Evolutionary conservation across 116 monocot species (phyloP), one percentile per base, ranked within the genome.

Genomic region (Cymodocea nodosa): DNA sequence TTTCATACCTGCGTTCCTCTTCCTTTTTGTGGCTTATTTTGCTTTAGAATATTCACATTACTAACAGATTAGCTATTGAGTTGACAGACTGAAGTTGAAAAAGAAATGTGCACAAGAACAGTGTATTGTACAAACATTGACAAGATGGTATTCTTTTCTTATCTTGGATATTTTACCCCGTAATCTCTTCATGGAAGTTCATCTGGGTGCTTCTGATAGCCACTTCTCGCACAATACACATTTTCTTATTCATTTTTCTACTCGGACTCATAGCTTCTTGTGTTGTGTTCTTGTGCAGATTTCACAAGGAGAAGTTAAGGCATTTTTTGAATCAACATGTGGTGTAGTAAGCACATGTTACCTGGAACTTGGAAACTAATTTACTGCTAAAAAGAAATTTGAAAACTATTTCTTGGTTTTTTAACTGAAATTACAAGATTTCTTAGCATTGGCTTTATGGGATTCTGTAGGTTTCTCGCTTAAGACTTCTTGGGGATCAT

Each of bases 121-220:
- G 76, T 93, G n/a, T 93, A 93, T 59, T 93, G 93, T 75, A 93
- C 93, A 63, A 93, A 93, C 68, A 89, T 93, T 53, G 93, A 93
- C 64, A 93, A 89, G 71, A 88, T 84, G 85, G 93, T 93, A 75
- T 16, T 30, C 17, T 62, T 23, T 50, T 14, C 7, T n/a, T 23
- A 18, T 50, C n/a, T 67, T 24, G 34, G 24, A 34, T 22, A 18
- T 15, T 50, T 15, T 51, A 16, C 17, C 23, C 4, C 49, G 16
- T 30, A 34, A 18, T 23, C 6, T 12, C 35, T 67, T 30, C 22
- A n/a, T 37, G 2, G 39, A 13, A 35, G 56, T 9, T 52, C 12
- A 11, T 4, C 1, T 23, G 18, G 2, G 20, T 2, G 13, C 10
- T 2, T 16, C 53, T 2, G 11, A 5, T 14, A 3, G 10, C 14